Evolutionary conservation across 179 eudicot genomes (phyloP).

Genomic region (Monotropa hypopitys): DNA sequence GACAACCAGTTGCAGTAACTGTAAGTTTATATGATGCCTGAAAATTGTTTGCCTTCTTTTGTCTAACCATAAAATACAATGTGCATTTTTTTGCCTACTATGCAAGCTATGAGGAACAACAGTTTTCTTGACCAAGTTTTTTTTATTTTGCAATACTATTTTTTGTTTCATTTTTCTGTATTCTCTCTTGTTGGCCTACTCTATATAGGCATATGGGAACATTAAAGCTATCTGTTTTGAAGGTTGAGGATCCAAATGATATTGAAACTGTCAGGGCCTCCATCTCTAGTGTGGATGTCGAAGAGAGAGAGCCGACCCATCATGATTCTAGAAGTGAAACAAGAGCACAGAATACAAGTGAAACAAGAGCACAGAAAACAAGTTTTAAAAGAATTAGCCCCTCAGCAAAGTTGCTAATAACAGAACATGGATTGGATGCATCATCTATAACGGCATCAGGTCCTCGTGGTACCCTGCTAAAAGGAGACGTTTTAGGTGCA

Average conservation of each 20-base stretch:
- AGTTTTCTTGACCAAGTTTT: not conserved
- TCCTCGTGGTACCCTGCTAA: conserved; percentile 83
- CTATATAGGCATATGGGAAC: not conserved
- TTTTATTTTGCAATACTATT: not conserved
- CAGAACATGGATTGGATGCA: conserved; percentile 63
- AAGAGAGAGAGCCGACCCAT: conserved; percentile 37
- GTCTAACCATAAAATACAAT: not conserved
- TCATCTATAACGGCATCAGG: conserved; percentile 74
- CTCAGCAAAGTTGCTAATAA: conserved; percentile 71
- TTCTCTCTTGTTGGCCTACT: not conserved
- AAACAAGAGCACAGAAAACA: conserved; percentile 27
- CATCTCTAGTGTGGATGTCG: conserved; percentile 19
- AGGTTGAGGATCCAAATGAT: conserved; percentile 86
- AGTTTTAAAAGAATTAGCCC: conserved; percentile 69
- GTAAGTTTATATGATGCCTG: conserved; percentile 30
- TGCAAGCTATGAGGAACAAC: conserved; percentile 1
- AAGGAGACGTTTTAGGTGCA: conserved; percentile 87
- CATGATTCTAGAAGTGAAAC: conserved; percentile 26
- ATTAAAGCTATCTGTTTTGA: conserved; percentile 17
- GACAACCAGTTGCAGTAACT: conserved; percentile 80
- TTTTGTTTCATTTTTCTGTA: not conserved
- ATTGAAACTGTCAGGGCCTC: conserved; percentile 45
- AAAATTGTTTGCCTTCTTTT: not conserved
- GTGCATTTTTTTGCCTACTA: not conserved
- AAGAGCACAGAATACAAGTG: conserved; percentile 28